Evolutionary conservation across 1,139 yeast genomes (phyloP), one percentile per base, ranked within the genome.

Genomic region (Hanseniaspora gamundiae): DNA sequence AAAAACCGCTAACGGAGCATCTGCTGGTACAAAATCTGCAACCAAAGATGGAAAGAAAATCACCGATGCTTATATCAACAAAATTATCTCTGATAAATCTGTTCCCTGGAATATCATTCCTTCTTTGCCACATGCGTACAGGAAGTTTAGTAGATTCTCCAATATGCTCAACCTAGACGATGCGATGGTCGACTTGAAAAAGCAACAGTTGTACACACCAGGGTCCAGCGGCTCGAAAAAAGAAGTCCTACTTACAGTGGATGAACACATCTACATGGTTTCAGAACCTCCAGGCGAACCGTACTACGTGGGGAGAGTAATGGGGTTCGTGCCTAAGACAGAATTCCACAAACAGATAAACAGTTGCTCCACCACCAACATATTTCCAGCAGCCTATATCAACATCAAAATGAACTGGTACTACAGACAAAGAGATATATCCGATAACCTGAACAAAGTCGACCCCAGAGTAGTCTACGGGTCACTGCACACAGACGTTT

Each of bases 261-360:
- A 70, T 47, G 95, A 88, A 47, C 80, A 72, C 51, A 81, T 88
- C 5, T 88, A 84, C 59, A 78, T 91, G 76, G 71, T 87, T 22
- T 79, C 94, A 50, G 96, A 86, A 59, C 96, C 96, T 0, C 91
- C 95, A 0, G 94, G 95, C 1, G 97, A 88, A 54, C 96, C 97
- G 0, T 88, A 84, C 64, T 87, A 85, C 56, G 75, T 91, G 40
- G 97, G 94, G 0, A 69, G 93, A 44, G 72, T 91, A 41, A 74
- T 85, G 72, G 94, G 88, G 22, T 86, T 87, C 58, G 76, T 73
- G 14, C 43, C 50, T n/a, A 56, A 55, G 42, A 47, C 52, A 2
- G 60, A 59, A 35, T 53, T 46, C 40, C 47, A 49, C 21, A 43
- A 44, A 1, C 41, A 44, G 3, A 51, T 58, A 11, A 41, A 45